phyloP scores from a whole-genome alignment of 768 basidiomycete species.

The Neoboletus brunneissimus region DNA sequence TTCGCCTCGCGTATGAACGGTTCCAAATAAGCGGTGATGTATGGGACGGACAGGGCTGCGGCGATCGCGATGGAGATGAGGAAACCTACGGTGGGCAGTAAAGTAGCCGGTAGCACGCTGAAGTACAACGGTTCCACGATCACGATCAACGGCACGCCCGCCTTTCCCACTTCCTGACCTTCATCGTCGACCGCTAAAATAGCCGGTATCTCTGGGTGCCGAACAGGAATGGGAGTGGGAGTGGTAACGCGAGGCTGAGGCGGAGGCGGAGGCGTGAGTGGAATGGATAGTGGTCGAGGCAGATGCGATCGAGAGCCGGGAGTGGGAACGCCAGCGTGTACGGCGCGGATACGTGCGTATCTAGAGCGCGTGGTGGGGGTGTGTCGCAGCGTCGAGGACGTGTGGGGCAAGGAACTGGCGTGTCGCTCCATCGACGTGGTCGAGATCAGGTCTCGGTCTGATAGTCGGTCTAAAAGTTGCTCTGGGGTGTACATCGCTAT shows the following conservation, averaged over 20 bases:
- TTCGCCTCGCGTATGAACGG: constrained; percentile 24
- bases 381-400: constrained; percentile 4
- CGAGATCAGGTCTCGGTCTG: neutral
- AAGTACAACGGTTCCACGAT: constrained; percentile 57
- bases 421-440: neutral
- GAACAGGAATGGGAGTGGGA: neutral
- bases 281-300: neutral
- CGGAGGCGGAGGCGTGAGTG: neutral
- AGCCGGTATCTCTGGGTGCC: neutral
- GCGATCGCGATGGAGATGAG: constrained; percentile 29
- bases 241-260: neutral
- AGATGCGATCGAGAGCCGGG: constrained; percentile 27
- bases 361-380: constrained; percentile 36
- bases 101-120: constrained; percentile 56
- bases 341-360: constrained; percentile 57
- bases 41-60: constrained; percentile 20
- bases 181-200: neutral
- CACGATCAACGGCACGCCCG: constrained; percentile 47
- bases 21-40: constrained; percentile 21
- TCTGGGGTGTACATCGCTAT: constrained; percentile 40
- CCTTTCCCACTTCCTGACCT: neutral
- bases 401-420: constrained; percentile 8
- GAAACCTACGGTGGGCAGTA: constrained; percentile 36
- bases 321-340: constrained; percentile 51
- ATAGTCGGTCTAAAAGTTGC: constrained; percentile 22